Percentiles rank a stretch among this genome's conserved stretches.
These are phyloP conservation scores for Penicillium macrosclerotiorum DNA, from an alignment of 495 filamentous ascomycete genomes.

Conservation along the genomic window DNA sequence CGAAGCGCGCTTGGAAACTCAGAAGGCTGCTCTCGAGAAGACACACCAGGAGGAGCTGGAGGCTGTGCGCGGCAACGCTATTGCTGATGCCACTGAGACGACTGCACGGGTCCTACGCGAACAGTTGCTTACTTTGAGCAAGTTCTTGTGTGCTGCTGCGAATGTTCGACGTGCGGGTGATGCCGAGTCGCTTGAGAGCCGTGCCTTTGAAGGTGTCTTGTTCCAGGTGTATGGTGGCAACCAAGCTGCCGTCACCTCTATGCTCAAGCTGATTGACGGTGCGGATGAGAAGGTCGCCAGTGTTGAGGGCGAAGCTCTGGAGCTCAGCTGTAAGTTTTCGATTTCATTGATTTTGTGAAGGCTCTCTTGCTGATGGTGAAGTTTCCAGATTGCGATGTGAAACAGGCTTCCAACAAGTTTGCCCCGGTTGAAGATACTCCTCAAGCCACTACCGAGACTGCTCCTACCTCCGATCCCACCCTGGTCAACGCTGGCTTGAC, in stretches of 20 bases:
- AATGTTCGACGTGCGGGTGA: slow-evolving; percentile 65
- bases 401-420: slow-evolving; percentile 49
- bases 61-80: slow-evolving; percentile 62
- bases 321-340: slow-evolving; percentile 69
- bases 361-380: neutral
- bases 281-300: slow-evolving; percentile 67
- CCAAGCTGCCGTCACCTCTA: slow-evolving; percentile 72
- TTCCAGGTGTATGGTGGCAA: slow-evolving; percentile 87
- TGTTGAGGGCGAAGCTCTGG: slow-evolving; percentile 60
- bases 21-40: slow-evolving; percentile 73
- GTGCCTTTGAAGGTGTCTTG: slow-evolving; percentile 86
- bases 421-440: slow-evolving; percentile 22
- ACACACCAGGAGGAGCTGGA: slow-evolving; percentile 67
- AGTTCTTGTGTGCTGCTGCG: slow-evolving; percentile 78
- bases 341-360: neutral
- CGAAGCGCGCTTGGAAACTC: slow-evolving; percentile 60
- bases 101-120: slow-evolving; percentile 49
- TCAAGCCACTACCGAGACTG: slow-evolving; percentile 29
- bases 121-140: slow-evolving; percentile 64
- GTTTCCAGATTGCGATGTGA: slow-evolving; percentile 63
- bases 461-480: slow-evolving; percentile 67
- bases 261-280: slow-evolving; percentile 82
- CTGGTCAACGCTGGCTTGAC: slow-evolving; percentile 73
- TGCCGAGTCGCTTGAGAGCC: slow-evolving; percentile 66
- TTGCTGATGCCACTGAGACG: slow-evolving; percentile 60